A percentile compares a stretch with the other conserved stretches of the same genome.
Evolutionary conservation across 1,284 basidiomycete species (phyloP).

Genomic region (Fistulinella staudtii): DNA sequence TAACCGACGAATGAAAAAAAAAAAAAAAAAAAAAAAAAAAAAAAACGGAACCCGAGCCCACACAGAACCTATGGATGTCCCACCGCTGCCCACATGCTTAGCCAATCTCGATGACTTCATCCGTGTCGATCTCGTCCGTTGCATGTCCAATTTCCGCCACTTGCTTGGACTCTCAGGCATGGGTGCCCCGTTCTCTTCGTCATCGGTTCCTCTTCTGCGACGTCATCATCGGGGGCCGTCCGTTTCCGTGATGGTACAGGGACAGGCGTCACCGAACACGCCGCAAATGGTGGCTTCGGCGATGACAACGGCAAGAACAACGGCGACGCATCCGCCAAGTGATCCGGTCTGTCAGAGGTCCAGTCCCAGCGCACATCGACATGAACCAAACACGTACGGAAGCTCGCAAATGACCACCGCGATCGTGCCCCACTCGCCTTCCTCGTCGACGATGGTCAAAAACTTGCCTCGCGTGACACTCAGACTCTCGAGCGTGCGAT

Average conservation of each 20-base stretch:
- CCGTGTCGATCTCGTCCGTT: constrained; percentile 51
- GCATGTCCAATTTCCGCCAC: constrained; percentile 57
- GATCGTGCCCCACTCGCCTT: constrained; percentile 72
- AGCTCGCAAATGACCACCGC: constrained; percentile 67
- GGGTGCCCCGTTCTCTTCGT: constrained; percentile 47
- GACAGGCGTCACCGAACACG: constrained; percentile 38
- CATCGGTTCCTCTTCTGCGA: constrained; percentile 47
- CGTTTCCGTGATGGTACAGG: constrained; percentile 52
- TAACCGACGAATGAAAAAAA: no score
- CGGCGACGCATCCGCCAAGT: constrained; percentile 44
- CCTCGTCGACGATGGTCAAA: constrained; percentile 84
- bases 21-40: no score
- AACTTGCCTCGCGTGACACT: constrained; percentile 75
- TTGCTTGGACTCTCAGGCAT: constrained; percentile 53
- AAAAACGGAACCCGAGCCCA: no score
- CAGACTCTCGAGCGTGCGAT: constrained; percentile 68
- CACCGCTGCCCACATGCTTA: no score
- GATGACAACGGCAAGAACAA: constrained; percentile 62
- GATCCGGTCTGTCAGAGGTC: constrained; percentile 42
- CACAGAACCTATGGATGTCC: no score
- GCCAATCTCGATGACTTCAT: constrained; percentile 55
- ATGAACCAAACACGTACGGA: constrained; percentile 53
- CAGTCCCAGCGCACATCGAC: background rate
- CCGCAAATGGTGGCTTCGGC: constrained; percentile 49
- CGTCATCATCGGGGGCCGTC: constrained; percentile 48